These are phyloP conservation scores for Fusarium nanum DNA, from an alignment of 2,329 filamentous ascomycete genomes.

Conservation along the genomic window DNA sequence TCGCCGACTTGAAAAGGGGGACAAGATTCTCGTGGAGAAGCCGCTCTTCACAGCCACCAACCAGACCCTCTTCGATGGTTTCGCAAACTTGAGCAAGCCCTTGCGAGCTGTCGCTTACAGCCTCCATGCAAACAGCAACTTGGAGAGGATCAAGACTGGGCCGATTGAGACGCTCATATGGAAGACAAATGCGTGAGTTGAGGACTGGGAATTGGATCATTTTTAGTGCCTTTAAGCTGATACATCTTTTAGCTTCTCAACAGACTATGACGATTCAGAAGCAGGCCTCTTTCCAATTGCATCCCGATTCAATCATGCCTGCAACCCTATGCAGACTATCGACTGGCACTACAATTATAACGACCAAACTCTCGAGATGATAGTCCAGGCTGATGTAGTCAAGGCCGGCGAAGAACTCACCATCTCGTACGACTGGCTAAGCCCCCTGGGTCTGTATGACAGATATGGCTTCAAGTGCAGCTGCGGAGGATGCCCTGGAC, in stretches of 20 bases:
- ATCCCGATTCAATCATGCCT: slow-evolving; percentile 70
- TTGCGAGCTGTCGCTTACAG: slow-evolving; percentile 51
- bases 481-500: slow-evolving; percentile 59
- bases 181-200: slow-evolving; percentile 60
- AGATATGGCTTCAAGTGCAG: slow-evolving; percentile 65
- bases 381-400: slow-evolving; percentile 51
- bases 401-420: slow-evolving; percentile 61
- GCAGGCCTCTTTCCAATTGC: slow-evolving; percentile 62
- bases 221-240: neutral
- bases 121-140: slow-evolving; percentile 53
- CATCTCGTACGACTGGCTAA: slow-evolving; percentile 59
- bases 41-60: slow-evolving; percentile 54
- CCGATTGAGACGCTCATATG: slow-evolving; percentile 46
- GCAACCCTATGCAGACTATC: slow-evolving; percentile 57
- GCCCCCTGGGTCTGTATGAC: slow-evolving; percentile 53
- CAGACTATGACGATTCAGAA: slow-evolving; percentile 31
- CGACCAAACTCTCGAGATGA: slow-evolving; percentile 55
- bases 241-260: slow-evolving; percentile 44
- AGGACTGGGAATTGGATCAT: neutral
- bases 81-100: slow-evolving; percentile 50
- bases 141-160: slow-evolving; percentile 49
- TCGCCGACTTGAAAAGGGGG: slow-evolving; percentile 51
- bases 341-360: slow-evolving; percentile 56
- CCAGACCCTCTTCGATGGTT: slow-evolving; percentile 49
- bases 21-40: slow-evolving; percentile 59